These are phyloP conservation scores for Acacia confusa DNA, from an alignment of 306 rosid species.

Conservation along the genomic window DNA sequence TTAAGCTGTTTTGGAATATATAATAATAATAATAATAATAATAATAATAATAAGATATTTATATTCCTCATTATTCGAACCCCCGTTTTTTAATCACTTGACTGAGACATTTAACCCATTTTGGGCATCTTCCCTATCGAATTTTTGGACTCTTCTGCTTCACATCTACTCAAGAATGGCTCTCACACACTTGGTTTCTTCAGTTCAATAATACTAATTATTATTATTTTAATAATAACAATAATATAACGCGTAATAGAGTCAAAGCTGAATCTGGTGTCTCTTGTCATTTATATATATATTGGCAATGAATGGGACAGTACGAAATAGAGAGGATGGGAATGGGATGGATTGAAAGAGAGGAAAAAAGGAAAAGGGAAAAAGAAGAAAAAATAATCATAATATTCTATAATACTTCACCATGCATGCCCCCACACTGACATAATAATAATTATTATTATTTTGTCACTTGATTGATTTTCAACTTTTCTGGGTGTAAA, in stretches of 20 bases:
- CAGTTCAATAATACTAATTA: neutral
- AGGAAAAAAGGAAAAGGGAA: neutral
- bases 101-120: neutral
- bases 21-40: constrained; percentile 10
- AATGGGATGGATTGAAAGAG: constrained; percentile 3
- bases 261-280: constrained; percentile 34
- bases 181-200: neutral
- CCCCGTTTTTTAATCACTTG: neutral
- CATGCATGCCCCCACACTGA: constrained; percentile 32
- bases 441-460: neutral
- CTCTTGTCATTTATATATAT: neutral
- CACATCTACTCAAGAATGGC: neutral
- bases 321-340: constrained; percentile 8
- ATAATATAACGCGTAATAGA: constrained; percentile 20
- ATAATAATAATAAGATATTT: neutral
- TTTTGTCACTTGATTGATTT: constrained; percentile 11
- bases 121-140: constrained; percentile 20
- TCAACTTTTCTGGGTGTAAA: constrained; percentile 35
- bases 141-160: constrained; percentile 3
- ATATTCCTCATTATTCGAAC: neutral
- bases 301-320: constrained; percentile 29
- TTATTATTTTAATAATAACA: no score
- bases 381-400: neutral
- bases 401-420: neutral
- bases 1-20: constrained; percentile 6